phyloP scores from a whole-genome alignment of 148 eudicot species.

The Amaranthus hypochondriacus region DNA sequence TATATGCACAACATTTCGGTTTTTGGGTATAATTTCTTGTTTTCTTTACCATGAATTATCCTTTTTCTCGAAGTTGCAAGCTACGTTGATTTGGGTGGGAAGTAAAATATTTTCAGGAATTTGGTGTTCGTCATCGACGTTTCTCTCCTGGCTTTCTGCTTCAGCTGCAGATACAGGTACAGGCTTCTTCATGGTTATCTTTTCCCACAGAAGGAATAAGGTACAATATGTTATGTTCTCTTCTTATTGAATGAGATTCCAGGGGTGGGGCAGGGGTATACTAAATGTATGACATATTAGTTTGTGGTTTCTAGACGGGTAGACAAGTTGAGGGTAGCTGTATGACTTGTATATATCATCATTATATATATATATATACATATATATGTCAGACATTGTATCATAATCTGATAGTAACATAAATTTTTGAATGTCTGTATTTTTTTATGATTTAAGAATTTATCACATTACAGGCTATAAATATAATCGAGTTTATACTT shows the following conservation, averaged over 20 bases:
- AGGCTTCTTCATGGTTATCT: constrained; percentile 16
- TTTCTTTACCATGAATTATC: constrained; percentile 46
- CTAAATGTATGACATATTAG: constrained; percentile 19
- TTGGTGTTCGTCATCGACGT: constrained; percentile 19
- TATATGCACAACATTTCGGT: too few relatives aligned
- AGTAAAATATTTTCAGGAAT: constrained; percentile 22
- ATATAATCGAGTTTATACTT: constrained; percentile 6
- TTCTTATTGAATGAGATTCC: constrained; percentile 15
- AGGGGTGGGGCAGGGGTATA: constrained; percentile 17
- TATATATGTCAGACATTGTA: background rate
- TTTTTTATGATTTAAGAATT: background rate
- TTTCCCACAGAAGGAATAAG: background rate
- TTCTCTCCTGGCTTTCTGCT: constrained; percentile 20
- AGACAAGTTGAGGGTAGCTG: constrained; percentile 24
- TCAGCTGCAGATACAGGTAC: constrained; percentile 18
- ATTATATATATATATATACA: background rate
- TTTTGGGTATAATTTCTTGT: background rate
- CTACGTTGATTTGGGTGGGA: constrained; percentile 26
- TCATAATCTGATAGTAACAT: constrained; percentile 11
- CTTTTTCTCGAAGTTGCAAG: constrained; percentile 40
- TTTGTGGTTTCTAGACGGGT: constrained; percentile 17
- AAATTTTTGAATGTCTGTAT: background rate
- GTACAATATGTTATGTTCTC: background rate
- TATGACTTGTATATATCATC: background rate
- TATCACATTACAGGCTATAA: background rate